Evolutionary conservation across 176 grass and related monocot species (phyloP), one percentile per base, ranked within the genome.

Genomic region (Triticum timopheevii): DNA sequence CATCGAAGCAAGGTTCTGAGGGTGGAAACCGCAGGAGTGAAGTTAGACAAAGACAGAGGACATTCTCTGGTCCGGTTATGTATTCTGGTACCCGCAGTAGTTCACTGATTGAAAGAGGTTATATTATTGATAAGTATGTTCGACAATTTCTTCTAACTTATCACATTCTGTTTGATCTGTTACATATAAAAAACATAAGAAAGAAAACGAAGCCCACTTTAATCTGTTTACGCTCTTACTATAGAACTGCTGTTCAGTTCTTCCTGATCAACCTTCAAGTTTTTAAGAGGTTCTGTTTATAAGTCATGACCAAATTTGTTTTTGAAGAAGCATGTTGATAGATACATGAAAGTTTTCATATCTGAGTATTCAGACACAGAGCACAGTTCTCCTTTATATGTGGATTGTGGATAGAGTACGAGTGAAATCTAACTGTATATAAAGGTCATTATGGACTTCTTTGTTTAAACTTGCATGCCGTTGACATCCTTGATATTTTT

Each of bases 11-110:
- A 61, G 71, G 82, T 71, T 58, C 82, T 63, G 90, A 92, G 19
- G 56, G 39, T 4, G 86, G 86, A 76, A 84, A 81, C 10, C 36
- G 25, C 63, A 91, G 65, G 66, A 81, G 65, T 87, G 86, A 92
- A 80, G 79, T 79, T 67, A 81, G 86, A 84, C 89, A 76, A 76
- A 76, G 25, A 84, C 81, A 85, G 50, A 87, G 90, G 72, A 89
- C 92, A 67, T 95, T 83, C 77, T 95, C 93, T 5, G 90, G 96
- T 50, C 90, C 93, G 27, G 67, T 94, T 93, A 11, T 84, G 59
- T 78, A 84, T 83, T 91, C 86, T 86, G 54, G 74, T 79, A 16
- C 39, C 20, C 45, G 56, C 28, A 84, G 80, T 84, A 84, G 69
- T 50, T 91, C 85, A 16, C 11, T 69, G 5, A 84, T 62, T 69